Conservation (phyloP, 768 basidiomycete genomes). For the Suillus lakei region DNA sequence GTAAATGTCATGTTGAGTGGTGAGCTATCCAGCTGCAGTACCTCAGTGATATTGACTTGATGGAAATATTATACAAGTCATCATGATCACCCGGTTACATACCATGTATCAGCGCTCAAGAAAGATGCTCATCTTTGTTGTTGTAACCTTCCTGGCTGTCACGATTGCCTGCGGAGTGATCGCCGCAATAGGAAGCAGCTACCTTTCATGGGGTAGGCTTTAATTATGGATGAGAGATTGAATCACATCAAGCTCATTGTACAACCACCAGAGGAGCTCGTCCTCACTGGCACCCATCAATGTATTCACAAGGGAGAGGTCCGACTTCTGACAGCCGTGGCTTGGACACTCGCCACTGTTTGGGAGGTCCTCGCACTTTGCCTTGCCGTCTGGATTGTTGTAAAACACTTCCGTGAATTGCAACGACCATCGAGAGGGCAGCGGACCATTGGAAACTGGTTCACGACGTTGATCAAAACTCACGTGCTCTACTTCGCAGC, state of each 20-base stretch:
- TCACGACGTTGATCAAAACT: background rate
- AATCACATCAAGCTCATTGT: background rate
- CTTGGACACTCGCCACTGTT: background rate
- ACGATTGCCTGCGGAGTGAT: background rate
- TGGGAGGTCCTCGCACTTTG: background rate
- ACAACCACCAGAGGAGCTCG: background rate
- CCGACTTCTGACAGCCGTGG: background rate
- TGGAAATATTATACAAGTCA: background rate
- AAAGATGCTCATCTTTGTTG: background rate
- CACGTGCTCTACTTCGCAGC: slow-evolving; percentile 1
- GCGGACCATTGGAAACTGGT: background rate
- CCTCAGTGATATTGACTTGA: background rate
- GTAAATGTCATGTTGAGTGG: background rate
- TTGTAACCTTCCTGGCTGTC: background rate
- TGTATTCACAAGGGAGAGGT: background rate
- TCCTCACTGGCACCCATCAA: background rate
- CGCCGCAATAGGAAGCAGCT: background rate
- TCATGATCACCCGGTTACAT: background rate
- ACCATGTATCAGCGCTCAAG: slow-evolving; percentile 1
- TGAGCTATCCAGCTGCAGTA: background rate
- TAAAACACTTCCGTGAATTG: background rate
- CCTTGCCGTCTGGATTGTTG: background rate
- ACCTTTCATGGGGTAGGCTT: background rate
- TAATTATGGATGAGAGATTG: background rate
- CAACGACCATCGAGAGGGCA: background rate